These are phyloP conservation scores for Tylopilus cervinicoccineus DNA, from an alignment of 768 basidiomycete genomes.

Conservation along the genomic window DNA sequence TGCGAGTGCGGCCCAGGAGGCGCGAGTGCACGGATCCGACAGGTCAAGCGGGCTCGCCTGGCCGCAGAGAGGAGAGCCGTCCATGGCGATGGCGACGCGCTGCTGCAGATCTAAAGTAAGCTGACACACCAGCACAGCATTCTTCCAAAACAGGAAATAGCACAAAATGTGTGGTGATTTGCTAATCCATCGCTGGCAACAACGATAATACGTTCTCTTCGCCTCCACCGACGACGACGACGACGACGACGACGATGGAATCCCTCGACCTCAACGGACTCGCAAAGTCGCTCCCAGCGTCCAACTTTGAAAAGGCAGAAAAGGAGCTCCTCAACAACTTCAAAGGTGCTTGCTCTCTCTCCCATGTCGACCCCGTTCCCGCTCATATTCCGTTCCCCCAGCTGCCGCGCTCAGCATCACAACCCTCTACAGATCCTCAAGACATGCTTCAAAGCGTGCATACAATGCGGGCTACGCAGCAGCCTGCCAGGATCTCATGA, in stretches of 20 bases:
- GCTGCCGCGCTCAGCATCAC: constrained; percentile 84
- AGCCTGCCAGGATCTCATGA: constrained; percentile 75
- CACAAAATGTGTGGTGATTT: constrained; percentile 3
- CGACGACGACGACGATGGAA: constrained; percentile 45
- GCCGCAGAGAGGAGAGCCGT: constrained; percentile 10
- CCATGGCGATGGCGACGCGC: constrained; percentile 7
- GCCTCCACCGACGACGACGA: constrained; percentile 3
- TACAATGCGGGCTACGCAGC: constrained; percentile 79
- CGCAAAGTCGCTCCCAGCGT: constrained; percentile 66
- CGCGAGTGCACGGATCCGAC: constrained; percentile 43
- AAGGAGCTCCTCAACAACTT: constrained; percentile 80
- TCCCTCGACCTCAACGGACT: constrained; percentile 78
- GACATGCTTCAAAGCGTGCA: constrained; percentile 71
- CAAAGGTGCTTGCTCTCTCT: constrained; percentile 47
- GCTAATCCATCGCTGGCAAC: constrained; percentile 2
- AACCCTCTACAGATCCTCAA: constrained; percentile 76
- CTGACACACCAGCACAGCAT: too few species aligned
- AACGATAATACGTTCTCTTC: neutral
- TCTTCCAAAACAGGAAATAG: neutral
- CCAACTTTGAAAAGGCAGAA: constrained; percentile 72
- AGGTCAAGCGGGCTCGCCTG: constrained; percentile 34
- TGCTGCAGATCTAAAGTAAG: too few species aligned
- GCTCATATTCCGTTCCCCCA: constrained; percentile 32
- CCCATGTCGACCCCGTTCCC: neutral
- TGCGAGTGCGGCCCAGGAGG: constrained; percentile 46